Evolutionary conservation across 2,329 filamentous ascomycete species (phyloP), one percentile per base, ranked within the genome.

Genomic region (Zymoseptoria crescenta): DNA sequence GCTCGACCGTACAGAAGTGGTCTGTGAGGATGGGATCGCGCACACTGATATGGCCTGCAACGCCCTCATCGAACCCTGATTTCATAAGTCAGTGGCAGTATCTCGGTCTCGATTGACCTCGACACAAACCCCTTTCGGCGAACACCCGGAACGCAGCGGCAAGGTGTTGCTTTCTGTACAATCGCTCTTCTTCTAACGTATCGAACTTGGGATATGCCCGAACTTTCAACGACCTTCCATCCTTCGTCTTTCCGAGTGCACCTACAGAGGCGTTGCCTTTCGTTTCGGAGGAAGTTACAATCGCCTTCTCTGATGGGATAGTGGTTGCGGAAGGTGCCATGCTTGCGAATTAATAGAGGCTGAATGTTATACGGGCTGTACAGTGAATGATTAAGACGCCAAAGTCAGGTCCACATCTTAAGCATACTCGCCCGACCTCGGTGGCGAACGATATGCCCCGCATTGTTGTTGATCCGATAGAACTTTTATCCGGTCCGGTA

Each of bases 211-310:
- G 73, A 64, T 81, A 80, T 35, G 74, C 72, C 27, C 78, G 71
- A 24, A 81, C 76, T 61, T 75, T 77, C 35, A 81, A 70, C 8
- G 73, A 72, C 62, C 74, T 75, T 20, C 79, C 79, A 1, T 71
- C 74, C 8, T 71, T 74, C 0, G 77, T 80, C 61, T 73, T 75
- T 4, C 79, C 79, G 53, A 80, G 71, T 3, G 79, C 76, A 29
- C 75, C 75, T 4, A 79, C 74, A 1, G 68, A 70, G 48, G 72
- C 73, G 66, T 80, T 80, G 29, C 70, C 70, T 13, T 65, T 68
- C 13, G 71, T 70, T 54, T 79, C 75, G 2, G 35, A 45, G 4
- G 35, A 45, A 6, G 35, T 45, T 1, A 45, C 35, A 6, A 16
- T 13, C n/a, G 35, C 35, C 35, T 45, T 45, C 8, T 64, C 62